phyloP scores from a whole-genome alignment of 1,139 yeast species.

The Starmera stellimalicola region DNA sequence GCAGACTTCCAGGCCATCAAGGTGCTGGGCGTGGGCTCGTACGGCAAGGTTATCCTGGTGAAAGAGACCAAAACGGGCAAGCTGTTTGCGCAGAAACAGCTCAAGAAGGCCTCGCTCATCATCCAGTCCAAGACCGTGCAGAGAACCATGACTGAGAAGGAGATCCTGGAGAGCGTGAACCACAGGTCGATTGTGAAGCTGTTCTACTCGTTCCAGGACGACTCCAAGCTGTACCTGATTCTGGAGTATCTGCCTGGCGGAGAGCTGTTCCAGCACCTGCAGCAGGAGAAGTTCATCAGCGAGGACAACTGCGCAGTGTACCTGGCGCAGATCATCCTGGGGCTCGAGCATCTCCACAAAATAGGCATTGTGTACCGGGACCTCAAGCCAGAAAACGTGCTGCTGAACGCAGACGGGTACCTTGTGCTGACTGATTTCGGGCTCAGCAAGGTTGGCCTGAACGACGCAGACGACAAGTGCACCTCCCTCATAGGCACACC shows the following conservation, averaged over 20 bases:
- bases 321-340: constrained; percentile 79
- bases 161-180: constrained; percentile 57
- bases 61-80: constrained; percentile 55
- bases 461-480: constrained; percentile 31
- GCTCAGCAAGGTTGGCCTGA: constrained; percentile 62
- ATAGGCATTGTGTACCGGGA: constrained; percentile 88
- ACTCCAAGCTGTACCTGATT: constrained; percentile 65
- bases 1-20: constrained; percentile 67
- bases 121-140: constrained; percentile 26
- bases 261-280: constrained; percentile 78
- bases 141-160: constrained; percentile 37
- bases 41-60: constrained; percentile 81
- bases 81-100: constrained; percentile 82
- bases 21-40: constrained; percentile 87
- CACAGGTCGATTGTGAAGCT: constrained; percentile 87
- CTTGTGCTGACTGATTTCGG: constrained; percentile 90
- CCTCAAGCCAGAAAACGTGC: constrained; percentile 88
- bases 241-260: constrained; percentile 92
- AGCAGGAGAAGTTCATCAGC: constrained; percentile 34
- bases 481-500: constrained; percentile 89
- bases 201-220: constrained; percentile 85
- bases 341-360: constrained; percentile 69
- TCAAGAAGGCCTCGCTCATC: constrained; percentile 67
- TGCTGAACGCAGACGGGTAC: constrained; percentile 71
- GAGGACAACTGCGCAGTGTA: constrained; percentile 77